A percentile compares a stretch with the other conserved stretches of the same genome.
phyloP scores from a whole-genome alignment of 2,329 filamentous ascomycete species.

The Pyrenophora graminea region DNA sequence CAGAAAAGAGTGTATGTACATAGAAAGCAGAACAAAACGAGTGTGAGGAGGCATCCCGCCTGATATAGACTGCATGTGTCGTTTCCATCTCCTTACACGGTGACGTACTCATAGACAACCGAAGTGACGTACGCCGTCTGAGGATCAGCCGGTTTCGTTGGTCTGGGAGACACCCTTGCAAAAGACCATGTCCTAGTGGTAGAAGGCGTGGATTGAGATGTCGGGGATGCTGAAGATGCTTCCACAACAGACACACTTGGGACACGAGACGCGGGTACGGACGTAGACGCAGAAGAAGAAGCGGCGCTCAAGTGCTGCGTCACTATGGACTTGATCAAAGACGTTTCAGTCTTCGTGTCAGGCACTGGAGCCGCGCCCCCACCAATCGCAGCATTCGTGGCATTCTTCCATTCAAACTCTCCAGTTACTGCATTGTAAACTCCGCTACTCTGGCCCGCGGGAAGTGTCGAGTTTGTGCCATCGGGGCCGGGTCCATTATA shows the following conservation, averaged over 20 bases:
- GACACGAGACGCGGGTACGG: neutral
- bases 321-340: slow-evolving; percentile 6
- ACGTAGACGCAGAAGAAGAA: neutral
- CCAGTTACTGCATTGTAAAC: slow-evolving; percentile 16
- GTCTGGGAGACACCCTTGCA: neutral
- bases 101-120: slow-evolving; percentile 22
- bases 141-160: slow-evolving; percentile 9
- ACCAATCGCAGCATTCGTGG: slow-evolving; percentile 4
- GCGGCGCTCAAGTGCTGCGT: slow-evolving; percentile 14
- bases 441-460: slow-evolving; percentile 13
- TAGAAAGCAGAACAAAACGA: neutral
- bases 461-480: slow-evolving; percentile 21
- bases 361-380: neutral
- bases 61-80: too few species aligned
- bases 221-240: neutral
- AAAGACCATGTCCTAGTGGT: neutral
- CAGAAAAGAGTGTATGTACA: neutral
- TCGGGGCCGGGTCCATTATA: slow-evolving; percentile 23
- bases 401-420: slow-evolving; percentile 24
- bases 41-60: too few species aligned
- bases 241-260: neutral
- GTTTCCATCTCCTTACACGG: neutral
- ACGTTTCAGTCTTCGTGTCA: neutral
- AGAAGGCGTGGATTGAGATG: neutral
- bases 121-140: slow-evolving; percentile 22